Evolutionary conservation across 192 early-diverging fungal species (phyloP).

Genomic region (Oehlia diaphana): DNA sequence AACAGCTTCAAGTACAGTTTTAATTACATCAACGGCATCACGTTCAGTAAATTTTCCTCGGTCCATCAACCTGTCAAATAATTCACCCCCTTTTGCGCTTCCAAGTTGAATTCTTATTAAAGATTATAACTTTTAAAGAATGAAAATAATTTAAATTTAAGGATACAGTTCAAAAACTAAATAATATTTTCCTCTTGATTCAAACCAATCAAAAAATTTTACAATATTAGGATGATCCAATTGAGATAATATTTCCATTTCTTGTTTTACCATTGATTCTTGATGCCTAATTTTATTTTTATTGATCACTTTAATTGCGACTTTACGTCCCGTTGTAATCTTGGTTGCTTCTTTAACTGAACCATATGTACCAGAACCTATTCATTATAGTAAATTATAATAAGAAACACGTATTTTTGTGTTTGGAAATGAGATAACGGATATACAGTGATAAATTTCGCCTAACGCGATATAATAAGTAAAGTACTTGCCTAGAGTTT

Average conservation of each 20-base stretch:
- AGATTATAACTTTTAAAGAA: background rate
- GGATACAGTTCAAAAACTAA: slow-evolving; percentile 71
- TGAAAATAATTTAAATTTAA: background rate
- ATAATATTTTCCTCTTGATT: slow-evolving; percentile 73
- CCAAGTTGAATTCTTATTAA: slow-evolving; percentile 1
- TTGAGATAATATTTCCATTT: slow-evolving; percentile 84
- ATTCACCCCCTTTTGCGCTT: slow-evolving; percentile 79
- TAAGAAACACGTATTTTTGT: background rate
- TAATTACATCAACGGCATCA: slow-evolving; percentile 77
- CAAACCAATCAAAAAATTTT: slow-evolving; percentile 80
- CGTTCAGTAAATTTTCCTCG: slow-evolving; percentile 78
- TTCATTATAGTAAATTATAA: too few species aligned
- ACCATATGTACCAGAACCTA: slow-evolving; percentile 71
- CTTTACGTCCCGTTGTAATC: slow-evolving; percentile 70
- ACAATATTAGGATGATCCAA: slow-evolving; percentile 90
- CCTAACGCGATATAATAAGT: background rate
- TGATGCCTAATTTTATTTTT: slow-evolving; percentile 81
- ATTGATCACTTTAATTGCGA: slow-evolving; percentile 92
- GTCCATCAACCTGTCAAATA: slow-evolving; percentile 82
- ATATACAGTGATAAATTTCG: background rate
- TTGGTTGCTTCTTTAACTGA: slow-evolving; percentile 67
- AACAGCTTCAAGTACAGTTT: slow-evolving; percentile 72
- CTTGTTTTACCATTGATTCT: slow-evolving; percentile 87
- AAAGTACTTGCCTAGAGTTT: slow-evolving; percentile 18
- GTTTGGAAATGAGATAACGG: background rate